Evolutionary conservation across 768 basidiomycete genomes (phyloP).

Genomic region (Tylopilus vinaceipallidus): DNA sequence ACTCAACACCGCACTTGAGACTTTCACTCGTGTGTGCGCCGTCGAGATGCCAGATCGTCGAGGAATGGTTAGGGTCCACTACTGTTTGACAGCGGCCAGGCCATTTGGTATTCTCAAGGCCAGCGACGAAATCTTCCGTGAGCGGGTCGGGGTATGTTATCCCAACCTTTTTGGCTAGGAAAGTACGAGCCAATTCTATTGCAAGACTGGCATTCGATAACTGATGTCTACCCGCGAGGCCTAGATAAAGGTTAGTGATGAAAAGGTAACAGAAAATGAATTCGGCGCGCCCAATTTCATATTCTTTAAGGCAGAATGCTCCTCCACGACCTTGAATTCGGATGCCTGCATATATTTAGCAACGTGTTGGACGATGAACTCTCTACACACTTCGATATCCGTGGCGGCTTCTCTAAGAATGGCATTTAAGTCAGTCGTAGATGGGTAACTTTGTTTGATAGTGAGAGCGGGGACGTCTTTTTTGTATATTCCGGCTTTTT

Average conservation of each 20-base stretch:
- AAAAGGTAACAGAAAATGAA: background rate
- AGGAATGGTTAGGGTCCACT: constrained; percentile 49
- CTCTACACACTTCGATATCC: constrained; percentile 55
- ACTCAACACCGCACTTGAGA: constrained; percentile 79
- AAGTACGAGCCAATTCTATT: constrained; percentile 63
- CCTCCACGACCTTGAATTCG: constrained; percentile 62
- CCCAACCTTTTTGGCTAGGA: constrained; percentile 44
- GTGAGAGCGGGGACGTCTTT: constrained; percentile 85
- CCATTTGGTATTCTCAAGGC: constrained; percentile 75
- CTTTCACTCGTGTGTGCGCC: constrained; percentile 96
- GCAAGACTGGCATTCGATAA: constrained; percentile 86
- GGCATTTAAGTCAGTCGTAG: constrained; percentile 58
- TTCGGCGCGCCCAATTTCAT: constrained; percentile 58
- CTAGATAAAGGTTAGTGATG: constrained; percentile 37
- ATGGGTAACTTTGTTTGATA: constrained; percentile 76
- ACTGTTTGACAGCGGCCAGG: constrained; percentile 94
- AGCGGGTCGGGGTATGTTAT: constrained; percentile 31
- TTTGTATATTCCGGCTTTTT: constrained; percentile 98
- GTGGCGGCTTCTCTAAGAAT: constrained; percentile 67
- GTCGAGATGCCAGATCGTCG: constrained; percentile 85
- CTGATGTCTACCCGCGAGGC: constrained; percentile 86
- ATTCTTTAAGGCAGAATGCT: constrained; percentile 45
- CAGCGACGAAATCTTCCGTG: constrained; percentile 53
- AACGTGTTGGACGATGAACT: background rate
- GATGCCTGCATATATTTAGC: constrained; percentile 46